These are phyloP conservation scores for Cryptococcus sp. DNA, from an alignment of 1,284 basidiomycete genomes.

Conservation along the genomic window DNA sequence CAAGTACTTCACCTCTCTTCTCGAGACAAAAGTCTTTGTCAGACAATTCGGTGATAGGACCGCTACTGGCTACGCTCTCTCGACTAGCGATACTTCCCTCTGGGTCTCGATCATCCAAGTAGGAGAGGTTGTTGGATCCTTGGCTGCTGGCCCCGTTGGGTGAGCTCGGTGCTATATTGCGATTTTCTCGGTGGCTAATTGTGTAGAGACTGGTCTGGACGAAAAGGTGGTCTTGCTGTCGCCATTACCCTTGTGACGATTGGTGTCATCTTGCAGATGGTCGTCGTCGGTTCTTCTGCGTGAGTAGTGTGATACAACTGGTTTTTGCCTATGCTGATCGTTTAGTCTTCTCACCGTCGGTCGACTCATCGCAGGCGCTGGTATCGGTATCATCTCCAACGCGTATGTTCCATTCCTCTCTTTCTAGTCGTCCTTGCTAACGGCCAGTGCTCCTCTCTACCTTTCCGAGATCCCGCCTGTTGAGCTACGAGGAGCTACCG, in stretches of 20 bases:
- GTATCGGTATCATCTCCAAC: slow-evolving; percentile 47
- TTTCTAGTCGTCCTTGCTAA: slow-evolving; percentile 2
- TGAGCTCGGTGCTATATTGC: slow-evolving; percentile 2
- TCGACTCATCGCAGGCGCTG: slow-evolving; percentile 46
- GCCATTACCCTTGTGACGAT: slow-evolving; percentile 41
- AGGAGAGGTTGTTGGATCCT: slow-evolving; percentile 48
- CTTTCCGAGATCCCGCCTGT: slow-evolving; percentile 48
- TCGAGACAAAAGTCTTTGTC: slow-evolving; percentile 11
- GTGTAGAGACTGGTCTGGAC: slow-evolving; percentile 41
- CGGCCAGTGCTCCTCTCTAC: slow-evolving; percentile 41
- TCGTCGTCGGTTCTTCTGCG: slow-evolving; percentile 34
- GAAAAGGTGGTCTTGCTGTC: slow-evolving; percentile 44
- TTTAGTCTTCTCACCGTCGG: slow-evolving; percentile 45
- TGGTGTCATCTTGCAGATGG: slow-evolving; percentile 46
- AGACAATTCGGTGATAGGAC: slow-evolving; percentile 16
- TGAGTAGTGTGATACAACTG: slow-evolving; percentile 3
- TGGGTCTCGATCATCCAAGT: slow-evolving; percentile 49
- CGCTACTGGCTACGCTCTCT: slow-evolving; percentile 9
- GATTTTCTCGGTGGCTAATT: not conserved
- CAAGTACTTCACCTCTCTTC: slow-evolving; percentile 41
- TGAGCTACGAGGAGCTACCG: slow-evolving; percentile 47
- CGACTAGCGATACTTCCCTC: slow-evolving; percentile 22
- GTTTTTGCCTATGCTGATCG: not conserved
- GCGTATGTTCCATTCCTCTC: slow-evolving; percentile 12
- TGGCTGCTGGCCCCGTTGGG: slow-evolving; percentile 45